Base-by-base conservation (phyloP, 2,329 filamentous ascomycete species). In the Penicillium sp. region DNA sequence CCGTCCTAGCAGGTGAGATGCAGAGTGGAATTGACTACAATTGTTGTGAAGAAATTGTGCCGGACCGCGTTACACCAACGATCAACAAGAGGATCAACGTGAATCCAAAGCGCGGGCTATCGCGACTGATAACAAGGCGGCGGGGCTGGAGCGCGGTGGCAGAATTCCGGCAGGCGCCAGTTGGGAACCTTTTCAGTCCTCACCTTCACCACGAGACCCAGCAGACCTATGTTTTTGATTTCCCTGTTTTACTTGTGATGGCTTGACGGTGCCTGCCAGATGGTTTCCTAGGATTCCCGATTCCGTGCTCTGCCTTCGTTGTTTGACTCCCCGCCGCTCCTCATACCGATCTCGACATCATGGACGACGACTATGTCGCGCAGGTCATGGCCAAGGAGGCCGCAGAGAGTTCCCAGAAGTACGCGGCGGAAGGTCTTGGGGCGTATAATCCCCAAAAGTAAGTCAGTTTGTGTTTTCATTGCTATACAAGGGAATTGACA, bases 381-480 rank as follows among this genome's bases (percentile, higher is more conserved):
- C 82, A 83, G 44, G 78, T 96, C n/a, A 80, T 97, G 31, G 84
- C 87, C 47, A 85, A 89, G 62, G 92, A 97, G 73, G 92, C 92
- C 11, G 86, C 83, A 55, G 84, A 88, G 54, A 88, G 82, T 63
- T 89, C 88, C 2, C 76, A 89, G 43, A 89, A 85, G 67, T 94
- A 92, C 71, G 89, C 90, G 1, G 77, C 87, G 6, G 80, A 91
- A 67, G 91, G 91, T 9, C 77, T 92, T 58, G 84, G 89, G 51
- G 89, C 88, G 16, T 88, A 86, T 63, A 71, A 81, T 46, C 77
- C 82, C 23, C 78, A 77, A 64, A 80, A 79, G 82, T 84, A 71
- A 58, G 73, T 69, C 31, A 2, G 8, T 2, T 21, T n/a, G 14
- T 28, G 8, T 16, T 18, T 26, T 6, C n/a, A 7, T 18, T 28